Base-by-base conservation (phyloP, 257 asterid species). In the Salvia miltiorrhiza region DNA sequence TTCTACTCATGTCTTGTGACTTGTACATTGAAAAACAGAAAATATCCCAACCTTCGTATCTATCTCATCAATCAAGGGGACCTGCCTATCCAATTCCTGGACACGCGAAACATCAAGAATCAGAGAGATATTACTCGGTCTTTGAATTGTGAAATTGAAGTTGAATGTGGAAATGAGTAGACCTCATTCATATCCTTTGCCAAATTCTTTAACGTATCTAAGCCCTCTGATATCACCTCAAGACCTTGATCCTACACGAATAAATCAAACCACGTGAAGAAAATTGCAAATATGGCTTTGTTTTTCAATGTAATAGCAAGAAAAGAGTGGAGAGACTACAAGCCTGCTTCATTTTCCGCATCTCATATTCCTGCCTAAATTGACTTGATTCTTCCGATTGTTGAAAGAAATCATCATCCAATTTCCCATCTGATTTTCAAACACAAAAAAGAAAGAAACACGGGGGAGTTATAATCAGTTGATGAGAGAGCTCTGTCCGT, bases 161-260 rank as follows among this genome's bases (percentile, higher is more conserved):
- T n/a, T n/a, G 57, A 64, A 47, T 37, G 9, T 33, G 48, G 39
- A 63, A 44, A 33, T 60, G 9, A 28, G 68, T 67, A 4, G 72
- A 90, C 98, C 97, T 90, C 96, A 52, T 90, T 90, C 98, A 93
- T 88, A 76, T 90, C 97, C 39, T 17, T 72, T 17, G 98, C 96
- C 85, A 93, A 75, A 74, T 87, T 83, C 84, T 90, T 90, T 66
- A 93, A 69, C 35, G 84, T 80, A 68, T 88, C 95, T 44, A 90
- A 78, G 54, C 97, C 98, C 11, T 83, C 95, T 10, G 90, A 85
- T 78, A 93, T 90, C 21, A 85, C 39, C 21, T 86, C 90, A 80
- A 93, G 73, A 23, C 97, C 96, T 90, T 90, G 74, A 79, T 93
- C 95, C 97, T 93, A 82, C 73, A 56, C n/a, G 63, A 57, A 16